Conservation (phyloP, 2,329 filamentous ascomycete genomes). For the Aureobasidium subglaciale region DNA sequence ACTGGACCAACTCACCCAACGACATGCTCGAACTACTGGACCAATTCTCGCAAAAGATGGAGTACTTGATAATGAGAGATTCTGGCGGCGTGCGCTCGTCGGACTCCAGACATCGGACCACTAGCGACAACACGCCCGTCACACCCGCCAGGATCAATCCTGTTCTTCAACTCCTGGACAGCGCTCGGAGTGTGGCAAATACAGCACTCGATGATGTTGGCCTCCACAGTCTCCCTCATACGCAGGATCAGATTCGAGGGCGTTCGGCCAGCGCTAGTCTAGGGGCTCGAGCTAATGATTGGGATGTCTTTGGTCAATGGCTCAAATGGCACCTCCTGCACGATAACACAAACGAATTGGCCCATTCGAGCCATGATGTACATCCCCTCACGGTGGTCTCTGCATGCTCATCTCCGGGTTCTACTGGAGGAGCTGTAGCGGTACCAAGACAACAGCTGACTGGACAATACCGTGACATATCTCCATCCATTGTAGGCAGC, state of each 20-base stretch:
- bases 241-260: background rate
- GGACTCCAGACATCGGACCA: background rate
- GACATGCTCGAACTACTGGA: background rate
- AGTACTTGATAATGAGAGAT: background rate
- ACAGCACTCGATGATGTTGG: background rate
- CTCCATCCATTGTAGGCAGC: background rate
- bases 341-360: background rate
- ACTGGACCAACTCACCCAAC: background rate
- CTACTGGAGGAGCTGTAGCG: background rate
- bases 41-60: conserved; percentile 4
- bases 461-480: background rate
- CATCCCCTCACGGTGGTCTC: background rate
- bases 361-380: background rate
- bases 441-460: background rate
- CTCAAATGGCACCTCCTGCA: background rate
- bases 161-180: background rate
- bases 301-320: background rate
- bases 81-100: background rate
- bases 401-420: background rate
- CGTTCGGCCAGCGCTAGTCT: background rate
- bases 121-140: background rate
- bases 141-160: background rate
- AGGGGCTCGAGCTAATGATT: background rate
- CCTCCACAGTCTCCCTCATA: background rate
- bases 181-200: background rate